Evolutionary conservation across 495 filamentous ascomycete genomes (phyloP).

Genomic region (Platismatia glauca): DNA sequence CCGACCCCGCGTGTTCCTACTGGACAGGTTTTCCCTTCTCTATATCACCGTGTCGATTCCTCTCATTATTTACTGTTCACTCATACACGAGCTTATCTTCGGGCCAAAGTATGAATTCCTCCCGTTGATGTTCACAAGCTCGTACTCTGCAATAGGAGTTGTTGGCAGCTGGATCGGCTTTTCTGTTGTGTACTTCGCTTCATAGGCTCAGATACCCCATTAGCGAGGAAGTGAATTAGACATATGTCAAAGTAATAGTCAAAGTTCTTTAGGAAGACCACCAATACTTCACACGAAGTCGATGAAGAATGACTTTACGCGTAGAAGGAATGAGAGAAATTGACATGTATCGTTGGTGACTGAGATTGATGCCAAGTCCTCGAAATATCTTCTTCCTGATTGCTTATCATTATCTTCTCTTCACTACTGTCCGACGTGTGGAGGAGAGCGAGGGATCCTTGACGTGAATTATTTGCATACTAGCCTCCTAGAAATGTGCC

Average conservation of each 20-base stretch:
- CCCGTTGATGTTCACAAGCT: constrained; percentile 93
- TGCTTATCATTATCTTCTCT: background rate
- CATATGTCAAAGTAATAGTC: background rate
- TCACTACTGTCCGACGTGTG: background rate
- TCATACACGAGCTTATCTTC: constrained; percentile 74
- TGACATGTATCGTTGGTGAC: background rate
- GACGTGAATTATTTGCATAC: background rate
- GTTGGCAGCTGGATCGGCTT: constrained; percentile 96
- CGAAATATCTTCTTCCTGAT: background rate
- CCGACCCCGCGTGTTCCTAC: constrained; percentile 67
- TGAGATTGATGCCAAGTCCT: background rate
- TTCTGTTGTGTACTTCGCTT: constrained; percentile 83
- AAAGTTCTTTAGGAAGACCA: background rate
- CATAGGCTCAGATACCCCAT: constrained; percentile 35
- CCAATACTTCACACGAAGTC: background rate
- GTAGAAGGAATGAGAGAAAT: background rate
- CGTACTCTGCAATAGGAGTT: constrained; percentile 90
- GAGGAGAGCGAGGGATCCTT: background rate
- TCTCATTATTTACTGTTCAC: constrained; percentile 77
- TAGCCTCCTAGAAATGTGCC: background rate
- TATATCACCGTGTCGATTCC: constrained; percentile 86
- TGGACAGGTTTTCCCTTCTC: constrained; percentile 80
- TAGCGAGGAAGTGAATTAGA: background rate
- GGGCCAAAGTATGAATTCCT: constrained; percentile 80
- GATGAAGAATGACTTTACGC: background rate